Base-by-base conservation (phyloP, 768 basidiomycete species). In the Boletus patriciae region DNA sequence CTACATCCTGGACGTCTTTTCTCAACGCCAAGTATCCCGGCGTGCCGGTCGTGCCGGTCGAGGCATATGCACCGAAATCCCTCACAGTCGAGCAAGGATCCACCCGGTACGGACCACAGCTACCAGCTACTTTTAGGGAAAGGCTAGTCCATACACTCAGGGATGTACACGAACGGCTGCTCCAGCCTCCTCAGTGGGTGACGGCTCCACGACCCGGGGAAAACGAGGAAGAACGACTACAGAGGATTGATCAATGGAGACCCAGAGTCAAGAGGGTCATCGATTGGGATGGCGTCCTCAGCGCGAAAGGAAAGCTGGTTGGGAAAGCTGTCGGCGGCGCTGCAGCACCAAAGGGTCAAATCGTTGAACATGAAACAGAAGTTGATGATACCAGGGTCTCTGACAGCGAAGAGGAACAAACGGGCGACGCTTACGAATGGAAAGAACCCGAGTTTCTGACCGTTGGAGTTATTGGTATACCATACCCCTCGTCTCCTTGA, bases 381-480 rank as follows among this genome's bases (percentile, higher is more conserved):
- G 23, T 1, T 4, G 58, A 55, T 19, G 46, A 46, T 18, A 6
- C n/a, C 49, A 21, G 15, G 13, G n/a, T 16, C 19, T 55, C 59
- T 11, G 64, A 58, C 40, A 55, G 56, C 51, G 57, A 68, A 58
- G 57, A 58, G 3, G 69, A 56, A 4, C 56, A 50, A 34, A 27
- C 3, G 13, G 55, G 51, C 33, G 68, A 62, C 43, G 59, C 41
- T 0, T 5, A 52, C 11, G 61, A 66, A 34, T 59, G 62, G 59
- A 71, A 74, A 52, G 80, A 84, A 62, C 79, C 81, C 10, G 81
- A 84, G 33, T 79, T 82, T 63, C 70, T 95, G 42, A 95, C 92
- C 1, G 78, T 95, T 50, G 93, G 93, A 7, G 71, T 94, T 46
- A 88, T 95, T 54, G 93, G 92, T 83, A 65, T 25, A 8, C 18